These are phyloP conservation scores for Solanum arcanum DNA, from an alignment of 257 asterid genomes.

Conservation along the genomic window DNA sequence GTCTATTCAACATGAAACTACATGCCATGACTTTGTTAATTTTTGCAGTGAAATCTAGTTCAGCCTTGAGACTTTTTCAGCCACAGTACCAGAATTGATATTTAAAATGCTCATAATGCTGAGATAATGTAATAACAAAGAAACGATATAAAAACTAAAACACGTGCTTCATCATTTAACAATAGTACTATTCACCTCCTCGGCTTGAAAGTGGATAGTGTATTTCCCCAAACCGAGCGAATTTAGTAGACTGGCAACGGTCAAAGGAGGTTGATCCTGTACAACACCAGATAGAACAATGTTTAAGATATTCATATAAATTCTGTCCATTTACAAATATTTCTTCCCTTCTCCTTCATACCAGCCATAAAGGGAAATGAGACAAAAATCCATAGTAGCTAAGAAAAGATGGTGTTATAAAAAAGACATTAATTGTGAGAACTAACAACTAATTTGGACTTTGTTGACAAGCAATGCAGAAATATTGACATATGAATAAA, in stretches of 20 bases:
- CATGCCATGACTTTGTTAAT: not conserved
- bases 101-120: not conserved
- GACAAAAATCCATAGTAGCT: not conserved
- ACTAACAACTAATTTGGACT: not conserved
- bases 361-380: not conserved
- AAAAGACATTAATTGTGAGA: not conserved
- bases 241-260: conserved; percentile 40
- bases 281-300: conserved; percentile 8
- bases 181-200: conserved; percentile 39
- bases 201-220: conserved; percentile 55
- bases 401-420: not conserved
- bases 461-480: not conserved
- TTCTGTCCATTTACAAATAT: not conserved
- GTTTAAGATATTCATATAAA: not conserved
- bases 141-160: not conserved
- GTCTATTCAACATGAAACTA: not conserved
- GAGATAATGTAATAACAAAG: not conserved
- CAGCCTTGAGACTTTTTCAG: not conserved
- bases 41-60: not conserved
- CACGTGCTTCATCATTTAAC: not conserved
- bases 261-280: conserved; percentile 33
- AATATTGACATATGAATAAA: not conserved
- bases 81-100: not conserved
- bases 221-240: conserved; percentile 64
- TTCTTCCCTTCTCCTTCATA: not conserved